These are phyloP conservation scores for Saitozyma podzolica DNA, from an alignment of 768 basidiomycete species.

Conservation along the genomic window DNA sequence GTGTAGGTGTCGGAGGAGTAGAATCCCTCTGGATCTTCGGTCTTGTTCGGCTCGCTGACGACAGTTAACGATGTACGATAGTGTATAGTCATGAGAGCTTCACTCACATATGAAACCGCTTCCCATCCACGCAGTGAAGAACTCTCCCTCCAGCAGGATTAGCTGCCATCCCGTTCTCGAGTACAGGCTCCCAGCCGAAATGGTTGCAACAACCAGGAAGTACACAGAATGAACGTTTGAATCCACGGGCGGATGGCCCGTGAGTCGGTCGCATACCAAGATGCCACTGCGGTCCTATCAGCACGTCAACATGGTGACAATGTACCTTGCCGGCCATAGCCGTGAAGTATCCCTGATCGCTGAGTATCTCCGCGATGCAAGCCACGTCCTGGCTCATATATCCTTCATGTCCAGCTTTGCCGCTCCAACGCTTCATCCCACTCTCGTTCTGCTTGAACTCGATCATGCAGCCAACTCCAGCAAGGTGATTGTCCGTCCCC, in stretches of 20 bases:
- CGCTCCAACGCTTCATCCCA: conserved; percentile 23
- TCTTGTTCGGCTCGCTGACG: neutral
- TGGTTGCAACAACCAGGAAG: conserved; percentile 23
- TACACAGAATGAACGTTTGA: conserved; percentile 20
- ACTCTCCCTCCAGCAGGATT: neutral
- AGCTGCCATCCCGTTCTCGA: neutral
- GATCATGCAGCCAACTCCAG: conserved; percentile 19
- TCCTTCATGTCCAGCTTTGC: conserved; percentile 33
- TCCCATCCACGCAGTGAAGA: neutral
- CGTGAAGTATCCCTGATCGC: conserved; percentile 19
- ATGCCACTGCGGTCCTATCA: conserved; percentile 26
- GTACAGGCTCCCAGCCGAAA: conserved; percentile 3
- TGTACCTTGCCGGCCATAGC: conserved; percentile 23
- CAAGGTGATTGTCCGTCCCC: conserved; percentile 23
- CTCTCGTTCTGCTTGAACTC: conserved; percentile 40
- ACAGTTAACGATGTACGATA: too few species aligned
- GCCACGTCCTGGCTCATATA: conserved; percentile 35
- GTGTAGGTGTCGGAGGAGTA: conserved; percentile 41
- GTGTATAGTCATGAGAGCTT: neutral
- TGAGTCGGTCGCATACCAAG: conserved; percentile 25
- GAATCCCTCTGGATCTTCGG: conserved; percentile 19
- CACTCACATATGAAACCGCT: neutral
- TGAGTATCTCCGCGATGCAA: conserved; percentile 32
- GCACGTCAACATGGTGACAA: neutral
- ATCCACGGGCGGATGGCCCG: conserved; percentile 23